Evolutionary conservation across 768 basidiomycete species (phyloP), one percentile per base, ranked within the genome.

Genomic region (Panus rudis): DNA sequence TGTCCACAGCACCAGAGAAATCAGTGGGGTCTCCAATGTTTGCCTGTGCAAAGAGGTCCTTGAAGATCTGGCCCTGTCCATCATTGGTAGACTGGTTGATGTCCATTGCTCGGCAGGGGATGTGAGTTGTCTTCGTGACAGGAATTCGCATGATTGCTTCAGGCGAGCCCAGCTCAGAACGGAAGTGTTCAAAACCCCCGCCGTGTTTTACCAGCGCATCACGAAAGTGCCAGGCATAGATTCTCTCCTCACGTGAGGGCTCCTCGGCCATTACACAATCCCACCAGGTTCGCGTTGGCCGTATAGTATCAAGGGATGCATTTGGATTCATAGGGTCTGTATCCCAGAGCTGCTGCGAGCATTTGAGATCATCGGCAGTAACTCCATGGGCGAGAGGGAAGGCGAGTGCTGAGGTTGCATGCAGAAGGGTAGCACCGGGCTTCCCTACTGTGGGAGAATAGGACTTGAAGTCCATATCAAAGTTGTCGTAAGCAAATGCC

Each of bases 401-500:
- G 19, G 62, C 35, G 0, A 53, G 54, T 1, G 45, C 64, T 1
- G 68, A 59, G 2, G 68, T 68, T 13, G 64, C 41, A 42, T 67
- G 65, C 4, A 56, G 42, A 3, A 68, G 45, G 1, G 49, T 57
- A 0, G 52, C 52, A 4, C 49, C 37, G 2, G 26, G 8, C 13
- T 62, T 56, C 37, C 71, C 62, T 2, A 60, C 41, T 0, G 64
- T 66, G 0, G 63, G 63, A 4, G 57, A 42, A 0, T 53, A 10
- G 8, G 50, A 34, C 35, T 64, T 60, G 3, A 70, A 43, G 33
- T 66, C 53, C 5, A 70, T 54, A 43, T 73, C 68, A 21, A 72
- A 58, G 50, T 73, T 73, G 43, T 73, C 63, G 20, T 66, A 72
- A 3, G 64, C 63, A 49, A 60, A 66, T 11, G 47, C 42, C 1